Conservation (phyloP, 2,329 filamentous ascomycete genomes). For the Paramyrothecium sp. region DNA sequence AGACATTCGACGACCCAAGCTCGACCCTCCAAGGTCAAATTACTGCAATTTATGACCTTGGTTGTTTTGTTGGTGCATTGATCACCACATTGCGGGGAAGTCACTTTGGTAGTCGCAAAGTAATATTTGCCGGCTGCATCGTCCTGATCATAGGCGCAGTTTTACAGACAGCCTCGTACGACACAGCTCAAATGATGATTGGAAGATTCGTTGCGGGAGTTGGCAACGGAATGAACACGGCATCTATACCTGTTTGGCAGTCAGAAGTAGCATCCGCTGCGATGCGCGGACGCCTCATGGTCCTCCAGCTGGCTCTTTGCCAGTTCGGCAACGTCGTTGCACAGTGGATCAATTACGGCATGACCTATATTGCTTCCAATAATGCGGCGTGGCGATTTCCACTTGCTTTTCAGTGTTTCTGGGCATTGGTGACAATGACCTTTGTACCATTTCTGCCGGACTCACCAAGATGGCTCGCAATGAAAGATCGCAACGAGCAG, state of each 20-base stretch:
- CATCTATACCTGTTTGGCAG: constrained; percentile 44
- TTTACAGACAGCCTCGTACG: constrained; percentile 37
- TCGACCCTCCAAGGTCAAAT: too few relatives aligned
- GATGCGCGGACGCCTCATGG: constrained; percentile 30
- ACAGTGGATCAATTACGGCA: too few relatives aligned
- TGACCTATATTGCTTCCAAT: neutral
- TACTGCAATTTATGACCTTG: too few relatives aligned
- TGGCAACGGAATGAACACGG: constrained; percentile 46
- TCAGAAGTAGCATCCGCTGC: constrained; percentile 38
- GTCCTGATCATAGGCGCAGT: constrained; percentile 41
- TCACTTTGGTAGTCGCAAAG: too few relatives aligned
- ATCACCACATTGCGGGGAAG: too few relatives aligned
- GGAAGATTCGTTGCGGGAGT: constrained; percentile 43
- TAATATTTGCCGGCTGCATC: constrained; percentile 3
- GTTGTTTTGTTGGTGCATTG: too few relatives aligned
- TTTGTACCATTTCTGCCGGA: neutral
- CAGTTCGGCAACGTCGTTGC: too few relatives aligned
- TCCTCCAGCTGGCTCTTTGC: too few relatives aligned
- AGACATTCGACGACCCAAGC: too few relatives aligned
- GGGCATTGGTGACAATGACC: neutral
- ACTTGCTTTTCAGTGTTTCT: neutral
- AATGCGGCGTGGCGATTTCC: neutral
- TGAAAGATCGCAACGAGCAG: neutral
- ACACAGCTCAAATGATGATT: constrained; percentile 39
- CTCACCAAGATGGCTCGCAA: neutral